phyloP scores from a whole-genome alignment of 1,284 basidiomycete genomes.

The Stygiomarasmius scandens region DNA sequence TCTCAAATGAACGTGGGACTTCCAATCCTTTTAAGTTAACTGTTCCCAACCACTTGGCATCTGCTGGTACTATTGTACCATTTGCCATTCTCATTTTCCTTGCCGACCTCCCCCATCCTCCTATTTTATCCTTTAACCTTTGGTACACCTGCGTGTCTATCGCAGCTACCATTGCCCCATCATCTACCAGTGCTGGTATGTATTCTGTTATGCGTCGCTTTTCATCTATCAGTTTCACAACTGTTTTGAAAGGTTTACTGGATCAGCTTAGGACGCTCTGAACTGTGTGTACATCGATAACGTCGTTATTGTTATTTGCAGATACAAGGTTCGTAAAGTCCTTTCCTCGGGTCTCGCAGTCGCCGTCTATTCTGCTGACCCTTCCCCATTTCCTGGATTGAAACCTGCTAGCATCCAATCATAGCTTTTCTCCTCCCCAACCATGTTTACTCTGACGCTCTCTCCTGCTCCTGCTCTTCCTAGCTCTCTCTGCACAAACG shows the following conservation, averaged over 20 bases:
- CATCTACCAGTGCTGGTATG: conserved; percentile 25
- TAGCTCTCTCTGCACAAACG: conserved; percentile 3
- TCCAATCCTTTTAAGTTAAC: conserved; percentile 20
- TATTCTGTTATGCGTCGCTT: conserved; percentile 1
- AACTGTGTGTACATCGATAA: conserved; percentile 9
- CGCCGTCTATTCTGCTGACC: conserved; percentile 5
- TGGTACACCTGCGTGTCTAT: conserved; percentile 24
- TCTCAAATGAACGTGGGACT: conserved; percentile 27
- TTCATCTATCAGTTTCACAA: neutral
- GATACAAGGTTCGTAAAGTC: neutral
- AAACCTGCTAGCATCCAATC: neutral
- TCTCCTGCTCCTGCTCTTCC: neutral
- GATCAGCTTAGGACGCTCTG: neutral
- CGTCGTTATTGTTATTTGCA: neutral
- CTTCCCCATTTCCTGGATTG: conserved; percentile 6
- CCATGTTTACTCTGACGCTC: neutral
- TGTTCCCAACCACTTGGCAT: conserved; percentile 27
- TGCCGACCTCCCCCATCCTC: conserved; percentile 16
- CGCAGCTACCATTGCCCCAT: conserved; percentile 32
- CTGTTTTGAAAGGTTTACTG: conserved; percentile 2
- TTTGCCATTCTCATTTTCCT: conserved; percentile 31
- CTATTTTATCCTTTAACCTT: conserved; percentile 18
- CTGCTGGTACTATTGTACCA: conserved; percentile 25
- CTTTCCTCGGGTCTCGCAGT: neutral
- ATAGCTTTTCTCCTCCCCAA: neutral